phyloP scores from a whole-genome alignment of 2,329 filamentous ascomycete species.

The Fusarium sp. region DNA sequence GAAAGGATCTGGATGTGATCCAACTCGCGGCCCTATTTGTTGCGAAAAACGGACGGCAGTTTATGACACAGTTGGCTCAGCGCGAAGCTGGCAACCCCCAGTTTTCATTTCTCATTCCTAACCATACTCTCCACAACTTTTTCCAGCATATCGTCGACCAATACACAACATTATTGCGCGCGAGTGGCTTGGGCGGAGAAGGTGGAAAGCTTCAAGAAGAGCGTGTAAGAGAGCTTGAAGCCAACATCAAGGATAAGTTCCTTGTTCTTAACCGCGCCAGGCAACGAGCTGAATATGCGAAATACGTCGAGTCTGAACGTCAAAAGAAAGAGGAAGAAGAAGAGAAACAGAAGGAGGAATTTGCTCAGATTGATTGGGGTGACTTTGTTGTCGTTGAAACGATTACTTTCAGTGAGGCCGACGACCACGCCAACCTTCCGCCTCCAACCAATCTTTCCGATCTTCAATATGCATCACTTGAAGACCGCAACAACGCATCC shows the following conservation, averaged over 20 bases:
- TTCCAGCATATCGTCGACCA: slow-evolving; percentile 94
- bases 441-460: slow-evolving; percentile 91
- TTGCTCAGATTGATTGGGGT: slow-evolving; percentile 96
- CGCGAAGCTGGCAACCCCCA: slow-evolving; percentile 91
- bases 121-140: slow-evolving; percentile 96
- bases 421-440: slow-evolving; percentile 87
- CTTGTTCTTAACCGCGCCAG: slow-evolving; percentile 83
- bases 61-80: slow-evolving; percentile 90
- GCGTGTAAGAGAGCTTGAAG: slow-evolving; percentile 77
- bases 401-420: slow-evolving; percentile 88
- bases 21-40: slow-evolving; percentile 89
- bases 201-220: slow-evolving; percentile 77
- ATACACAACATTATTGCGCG: slow-evolving; percentile 82
- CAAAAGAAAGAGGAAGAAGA: slow-evolving; percentile 89
- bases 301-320: slow-evolving; percentile 86
- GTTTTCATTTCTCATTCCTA: slow-evolving; percentile 94
- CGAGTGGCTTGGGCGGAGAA: slow-evolving; percentile 74
- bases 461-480: slow-evolving; percentile 91
- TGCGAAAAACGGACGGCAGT: slow-evolving; percentile 90
- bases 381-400: slow-evolving; percentile 97
- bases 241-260: slow-evolving; percentile 83
- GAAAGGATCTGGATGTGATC: slow-evolving; percentile 84
- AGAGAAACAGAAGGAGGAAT: slow-evolving; percentile 79
- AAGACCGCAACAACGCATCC: slow-evolving; percentile 93
- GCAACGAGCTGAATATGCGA: slow-evolving; percentile 87